These are phyloP conservation scores for Ophiosphaerella narmari DNA, from an alignment of 2,329 filamentous ascomycete genomes.

Conservation along the genomic window DNA sequence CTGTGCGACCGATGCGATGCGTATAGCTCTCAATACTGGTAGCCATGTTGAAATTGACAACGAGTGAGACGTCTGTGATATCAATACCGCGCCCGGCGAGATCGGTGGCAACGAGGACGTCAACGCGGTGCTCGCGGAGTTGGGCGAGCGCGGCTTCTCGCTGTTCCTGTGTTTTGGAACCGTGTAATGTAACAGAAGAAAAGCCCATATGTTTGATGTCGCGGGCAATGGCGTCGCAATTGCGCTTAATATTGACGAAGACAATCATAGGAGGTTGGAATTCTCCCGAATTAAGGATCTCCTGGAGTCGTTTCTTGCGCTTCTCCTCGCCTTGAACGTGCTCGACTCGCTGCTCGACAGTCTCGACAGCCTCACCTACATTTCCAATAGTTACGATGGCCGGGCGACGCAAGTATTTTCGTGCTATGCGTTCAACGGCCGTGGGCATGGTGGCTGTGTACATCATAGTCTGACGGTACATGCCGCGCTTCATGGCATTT, in stretches of 20 bases:
- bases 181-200: constrained; percentile 87
- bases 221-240: constrained; percentile 91
- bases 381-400: constrained; percentile 96
- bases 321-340: constrained; percentile 90
- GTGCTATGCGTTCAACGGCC: constrained; percentile 91
- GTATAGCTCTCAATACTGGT: constrained; percentile 92
- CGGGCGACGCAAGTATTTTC: constrained; percentile 90
- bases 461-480: constrained; percentile 99
- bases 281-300: constrained; percentile 80
- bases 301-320: constrained; percentile 91
- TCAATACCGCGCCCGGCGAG: constrained; percentile 97
- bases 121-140: constrained; percentile 77
- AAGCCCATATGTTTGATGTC: constrained; percentile 96
- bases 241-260: constrained; percentile 99
- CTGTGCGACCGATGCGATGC: constrained; percentile 93
- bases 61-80: constrained; percentile 88
- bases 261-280: constrained; percentile 94
- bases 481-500: constrained; percentile 78
- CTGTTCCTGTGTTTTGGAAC: constrained; percentile 96
- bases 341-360: constrained; percentile 95
- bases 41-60: constrained; percentile 99
- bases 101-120: constrained; percentile 94
- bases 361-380: constrained; percentile 92
- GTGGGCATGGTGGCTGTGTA: constrained; percentile 98
- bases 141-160: constrained; percentile 87